These are phyloP conservation scores for Solanum raphanifolium DNA, from an alignment of 257 asterid species.

Conservation along the genomic window DNA sequence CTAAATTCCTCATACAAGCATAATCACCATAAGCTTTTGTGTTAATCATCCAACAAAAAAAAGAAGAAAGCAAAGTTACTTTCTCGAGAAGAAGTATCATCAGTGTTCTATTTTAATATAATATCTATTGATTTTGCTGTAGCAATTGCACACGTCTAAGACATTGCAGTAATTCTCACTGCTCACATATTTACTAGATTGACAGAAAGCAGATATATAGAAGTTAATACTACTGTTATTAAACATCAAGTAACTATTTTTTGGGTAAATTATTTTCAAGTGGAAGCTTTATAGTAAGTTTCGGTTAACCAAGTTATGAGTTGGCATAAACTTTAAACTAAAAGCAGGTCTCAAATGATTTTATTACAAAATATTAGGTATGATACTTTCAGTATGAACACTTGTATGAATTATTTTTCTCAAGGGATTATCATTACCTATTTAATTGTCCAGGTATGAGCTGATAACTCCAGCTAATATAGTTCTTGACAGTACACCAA, in stretches of 20 bases:
- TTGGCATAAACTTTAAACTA: background rate
- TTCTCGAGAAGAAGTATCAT: background rate
- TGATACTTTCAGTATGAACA: background rate
- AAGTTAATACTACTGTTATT: background rate
- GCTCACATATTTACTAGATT: background rate
- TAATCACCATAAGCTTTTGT: background rate
- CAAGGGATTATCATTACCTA: background rate
- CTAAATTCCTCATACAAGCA: background rate
- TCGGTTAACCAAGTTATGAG: background rate
- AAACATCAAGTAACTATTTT: background rate
- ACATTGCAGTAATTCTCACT: background rate
- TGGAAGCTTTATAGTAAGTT: background rate
- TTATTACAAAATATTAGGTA: background rate
- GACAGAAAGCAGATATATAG: background rate
- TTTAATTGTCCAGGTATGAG: background rate
- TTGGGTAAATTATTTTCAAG: background rate
- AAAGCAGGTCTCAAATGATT: background rate
- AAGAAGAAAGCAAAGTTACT: background rate
- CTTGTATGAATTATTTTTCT: background rate
- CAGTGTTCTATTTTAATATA: background rate
- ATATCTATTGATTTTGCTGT: background rate
- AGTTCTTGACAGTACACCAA: background rate
- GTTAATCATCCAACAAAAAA: background rate
- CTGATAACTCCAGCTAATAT: background rate
- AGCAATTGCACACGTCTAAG: background rate